Evolutionary conservation across 805 yeast species (phyloP), one percentile per base, ranked within the genome.

Genomic region (Monosporozyma siamensis): DNA sequence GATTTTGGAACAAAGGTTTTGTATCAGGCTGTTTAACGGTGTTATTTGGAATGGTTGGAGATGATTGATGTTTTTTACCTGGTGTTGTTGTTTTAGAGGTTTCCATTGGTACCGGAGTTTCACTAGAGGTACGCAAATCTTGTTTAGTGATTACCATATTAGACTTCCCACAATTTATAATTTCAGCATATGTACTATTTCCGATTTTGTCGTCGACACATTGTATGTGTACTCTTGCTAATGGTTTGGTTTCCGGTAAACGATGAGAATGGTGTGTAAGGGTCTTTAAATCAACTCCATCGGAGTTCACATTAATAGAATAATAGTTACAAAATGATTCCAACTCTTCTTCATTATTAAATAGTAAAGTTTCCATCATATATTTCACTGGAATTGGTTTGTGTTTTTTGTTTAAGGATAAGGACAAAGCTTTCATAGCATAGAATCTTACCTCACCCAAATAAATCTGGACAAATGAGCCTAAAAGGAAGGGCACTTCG

Each of bases 401-500:
- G 2, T 86, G 80, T 44, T 77, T 80, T 2, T 79, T 71, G 54
- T 89, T 95, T 44, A 77, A 72, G 0, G 88, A 66, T 44, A 75
- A 67, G 4, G 82, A 65, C 66, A 92, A 67, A 0, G 86, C 66
- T 51, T 75, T 77, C 44, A 90, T 56, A 0, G 90, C 88, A 52
- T 77, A 77, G 49, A 82, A 78, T 36, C 97, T 63, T 3, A 88
- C 68, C 44, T 87, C 90, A 52, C 82, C 84, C 55, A 86, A 77
- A 51, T 83, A 88, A 2, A 80, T 77, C 57, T 92, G 95, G 15
- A 85, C 62, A 30, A 90, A 64, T 45, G 90, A 87, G 2, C 85
- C 70, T 57, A 87, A 60, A 22, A 89, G 64, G 43, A 79, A 73
- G 1, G 95, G 92, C 1, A 77, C 71, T 6, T 61, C 54, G 0